These are phyloP conservation scores for Clavariopsis aquatica DNA, from an alignment of 495 filamentous ascomycete genomes.

Conservation along the genomic window DNA sequence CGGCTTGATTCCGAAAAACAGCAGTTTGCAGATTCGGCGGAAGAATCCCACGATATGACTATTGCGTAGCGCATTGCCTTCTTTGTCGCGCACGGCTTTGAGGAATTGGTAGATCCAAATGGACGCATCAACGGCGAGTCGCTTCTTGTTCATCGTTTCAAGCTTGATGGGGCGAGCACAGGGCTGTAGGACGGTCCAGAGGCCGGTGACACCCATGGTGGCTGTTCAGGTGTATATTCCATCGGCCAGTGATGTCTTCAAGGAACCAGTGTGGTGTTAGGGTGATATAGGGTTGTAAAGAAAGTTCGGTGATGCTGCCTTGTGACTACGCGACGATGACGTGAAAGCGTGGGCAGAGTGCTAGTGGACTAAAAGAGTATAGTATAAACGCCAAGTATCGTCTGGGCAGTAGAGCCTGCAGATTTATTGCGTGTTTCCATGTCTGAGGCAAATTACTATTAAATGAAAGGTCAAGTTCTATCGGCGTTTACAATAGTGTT, in stretches of 20 bases:
- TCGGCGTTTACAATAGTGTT: too few relatives aligned
- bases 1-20: conserved; percentile 94
- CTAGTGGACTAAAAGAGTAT: not conserved
- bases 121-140: conserved; percentile 93
- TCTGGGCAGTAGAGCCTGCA: too few relatives aligned
- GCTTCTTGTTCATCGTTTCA: conserved; percentile 90
- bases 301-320: conserved; percentile 20
- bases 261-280: not conserved
- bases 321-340: conserved; percentile 35
- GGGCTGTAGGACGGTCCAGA: conserved; percentile 92
- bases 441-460: too few relatives aligned
- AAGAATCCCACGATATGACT: conserved; percentile 97
- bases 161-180: conserved; percentile 90
- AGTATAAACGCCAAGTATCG: not conserved
- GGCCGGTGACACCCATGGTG: conserved; percentile 92
- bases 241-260: conserved; percentile 10
- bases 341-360: conserved; percentile 8
- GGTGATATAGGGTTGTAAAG: not conserved
- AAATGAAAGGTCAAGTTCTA: too few relatives aligned
- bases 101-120: conserved; percentile 99
- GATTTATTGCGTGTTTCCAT: too few relatives aligned
- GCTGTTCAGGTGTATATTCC: conserved; percentile 3
- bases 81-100: conserved; percentile 97
- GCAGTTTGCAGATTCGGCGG: conserved; percentile 91
- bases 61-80: conserved; percentile 94